These are phyloP conservation scores for Neonectria sp. DNA, from an alignment of 2,329 filamentous ascomycete genomes.

Conservation along the genomic window DNA sequence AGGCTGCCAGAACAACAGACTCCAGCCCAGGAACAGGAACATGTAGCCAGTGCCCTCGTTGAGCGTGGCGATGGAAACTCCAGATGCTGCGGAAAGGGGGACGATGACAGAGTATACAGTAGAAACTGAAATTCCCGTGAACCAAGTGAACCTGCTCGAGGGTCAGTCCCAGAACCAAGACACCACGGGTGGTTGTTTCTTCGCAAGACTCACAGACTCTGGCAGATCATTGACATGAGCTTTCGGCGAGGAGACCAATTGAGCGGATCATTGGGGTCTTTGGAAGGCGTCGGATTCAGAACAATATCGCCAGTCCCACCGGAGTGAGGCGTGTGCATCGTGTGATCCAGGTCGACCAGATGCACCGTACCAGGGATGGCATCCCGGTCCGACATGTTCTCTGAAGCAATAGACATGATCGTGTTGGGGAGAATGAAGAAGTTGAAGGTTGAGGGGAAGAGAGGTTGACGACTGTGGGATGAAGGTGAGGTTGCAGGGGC, in stretches of 20 bases:
- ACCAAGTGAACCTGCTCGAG: slow-evolving; percentile 53
- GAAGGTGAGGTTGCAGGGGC: neutral
- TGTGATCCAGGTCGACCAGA: slow-evolving; percentile 57
- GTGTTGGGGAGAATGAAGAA: neutral
- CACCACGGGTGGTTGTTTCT: accelerated
- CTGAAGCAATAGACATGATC: slow-evolving; percentile 6
- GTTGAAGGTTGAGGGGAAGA: neutral
- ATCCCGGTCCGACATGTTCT: slow-evolving; percentile 6
- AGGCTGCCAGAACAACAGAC: slow-evolving; percentile 63
- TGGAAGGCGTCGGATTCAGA: slow-evolving; percentile 64
- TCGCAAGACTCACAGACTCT: slow-evolving; percentile 46
- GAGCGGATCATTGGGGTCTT: slow-evolving; percentile 67
- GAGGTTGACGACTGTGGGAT: neutral
- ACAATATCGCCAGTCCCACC: slow-evolving; percentile 59
- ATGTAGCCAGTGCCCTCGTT: slow-evolving; percentile 59
- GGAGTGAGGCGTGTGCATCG: slow-evolving; percentile 51
- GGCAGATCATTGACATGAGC: slow-evolving; percentile 45
- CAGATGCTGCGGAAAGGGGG: slow-evolving; percentile 52
- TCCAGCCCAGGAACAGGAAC: slow-evolving; percentile 63
- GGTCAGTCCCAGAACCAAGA: neutral
- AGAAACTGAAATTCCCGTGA: slow-evolving; percentile 58
- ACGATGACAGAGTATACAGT: slow-evolving; percentile 58
- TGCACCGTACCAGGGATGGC: slow-evolving; percentile 58
- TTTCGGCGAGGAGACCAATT: slow-evolving; percentile 60
- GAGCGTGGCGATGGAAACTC: slow-evolving; percentile 52